Conservation (phyloP, 768 basidiomycete genomes). For the Omphalotus guepiniiformis region DNA sequence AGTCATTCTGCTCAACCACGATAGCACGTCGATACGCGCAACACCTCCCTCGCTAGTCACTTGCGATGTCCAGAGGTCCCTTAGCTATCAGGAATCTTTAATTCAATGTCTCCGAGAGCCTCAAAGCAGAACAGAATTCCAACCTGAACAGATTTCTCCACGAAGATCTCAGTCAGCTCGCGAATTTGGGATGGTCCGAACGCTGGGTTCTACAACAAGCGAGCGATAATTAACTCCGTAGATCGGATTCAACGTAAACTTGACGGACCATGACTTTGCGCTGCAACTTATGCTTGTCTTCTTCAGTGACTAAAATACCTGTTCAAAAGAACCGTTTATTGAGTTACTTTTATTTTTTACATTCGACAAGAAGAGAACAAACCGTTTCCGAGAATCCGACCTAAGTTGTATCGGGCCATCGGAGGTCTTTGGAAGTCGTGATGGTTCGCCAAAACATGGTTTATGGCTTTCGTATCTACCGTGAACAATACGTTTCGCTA, state of each 20-base stretch:
- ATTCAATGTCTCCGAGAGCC: not conserved
- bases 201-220: constrained; percentile 49
- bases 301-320: constrained; percentile 52
- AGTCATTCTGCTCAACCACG: constrained; percentile 64
- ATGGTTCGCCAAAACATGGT: constrained; percentile 57
- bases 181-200: constrained; percentile 60
- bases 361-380: not conserved
- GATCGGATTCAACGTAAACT: not conserved
- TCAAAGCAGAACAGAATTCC: not conserved
- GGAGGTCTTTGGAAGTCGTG: constrained; percentile 55
- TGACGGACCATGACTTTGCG: constrained; percentile 38
- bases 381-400: constrained; percentile 41
- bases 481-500: constrained; percentile 45
- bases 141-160: constrained; percentile 52
- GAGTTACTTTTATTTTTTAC: not conserved
- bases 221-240: not conserved
- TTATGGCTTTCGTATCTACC: constrained; percentile 56
- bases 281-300: constrained; percentile 44
- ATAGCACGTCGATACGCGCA: constrained; percentile 50
- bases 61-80: constrained; percentile 42
- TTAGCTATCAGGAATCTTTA: constrained; percentile 29
- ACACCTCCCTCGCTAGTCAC: constrained; percentile 23
- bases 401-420: constrained; percentile 30
- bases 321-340: not conserved
- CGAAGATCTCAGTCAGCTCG: constrained; percentile 51